Base-by-base conservation (phyloP, 306 rosid genomes). In the Abrus pulchellus region DNA sequence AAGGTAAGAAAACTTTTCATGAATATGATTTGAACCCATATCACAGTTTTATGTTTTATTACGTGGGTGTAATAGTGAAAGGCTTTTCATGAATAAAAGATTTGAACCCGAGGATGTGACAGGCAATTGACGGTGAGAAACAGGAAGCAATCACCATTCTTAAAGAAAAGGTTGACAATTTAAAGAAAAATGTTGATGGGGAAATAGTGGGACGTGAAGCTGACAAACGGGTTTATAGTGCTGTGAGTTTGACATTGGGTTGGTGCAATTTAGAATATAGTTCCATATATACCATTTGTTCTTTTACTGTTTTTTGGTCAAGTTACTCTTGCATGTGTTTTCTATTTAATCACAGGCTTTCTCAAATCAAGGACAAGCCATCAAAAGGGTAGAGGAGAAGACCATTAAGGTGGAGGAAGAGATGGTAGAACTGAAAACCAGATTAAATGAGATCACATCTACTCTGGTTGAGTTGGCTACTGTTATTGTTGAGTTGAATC, bases 141-240 rank as follows among this genome's bases (percentile, higher is more conserved):
- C 14, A 57, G 9, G 68, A 74, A 57, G 79, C 66, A 38, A 74
- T 74, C 5, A 41, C 55, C 14, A 13, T 9, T 33, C 44, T 74
- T 45, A 53, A 30, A 45, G 30, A 75, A 33, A 61, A n/a, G 14
- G 33, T 75, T 75, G 70, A 61, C 11, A 45, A 32, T 3, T 32
- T 45, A 50, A 75, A 60, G 60, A 60, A 8, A 20, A 75, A 11
- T 32, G 7, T 75, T 45, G 57, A 74, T 56, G 56, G 2, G 5
- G 13, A 41, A 12, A 59, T 59, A 44, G 12, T 7, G 0, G 57
- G 47, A 59, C 59, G 69, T 30, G 59, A 43, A 59, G 59, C 59
- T 75, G 69, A 75, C 34, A 75, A 59, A 74, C n/a, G 33, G 33
- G 34, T 45, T 13, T 11, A 41, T 6, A 56, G 56, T 74, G 59